Base-by-base conservation (phyloP, 495 filamentous ascomycete genomes). In the Acidomyces sp. region DNA sequence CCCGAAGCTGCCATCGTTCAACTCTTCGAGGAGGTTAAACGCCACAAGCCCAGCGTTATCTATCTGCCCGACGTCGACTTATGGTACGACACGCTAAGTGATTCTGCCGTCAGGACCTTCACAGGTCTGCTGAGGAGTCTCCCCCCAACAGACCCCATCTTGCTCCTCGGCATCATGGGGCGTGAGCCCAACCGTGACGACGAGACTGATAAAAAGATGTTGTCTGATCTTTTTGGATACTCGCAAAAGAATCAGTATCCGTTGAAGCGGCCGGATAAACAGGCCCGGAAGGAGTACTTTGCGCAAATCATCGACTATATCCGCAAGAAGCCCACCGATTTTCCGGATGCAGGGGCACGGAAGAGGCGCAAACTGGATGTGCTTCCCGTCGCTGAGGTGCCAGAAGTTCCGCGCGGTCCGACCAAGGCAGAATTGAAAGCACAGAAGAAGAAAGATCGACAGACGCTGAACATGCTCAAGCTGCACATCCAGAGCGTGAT, bases 31-130 rank as follows among this genome's bases (percentile, higher is more conserved):
- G 90, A 97, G 62, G 83, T 92, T 11, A 83, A 83, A 55, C 75
- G 87, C 28, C 85, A 94, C 50, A 95, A 92, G 60, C 90, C 92
- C 6, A 87, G 85, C 61, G 82, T 97, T 17, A 93, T 97, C 41
- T 96, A 82, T 63, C 80, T 97, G 34, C 90, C 92, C 0, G 77
- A 82, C 47, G 72, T 95, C 45, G 82, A 95, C 33, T 64, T 74
- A 23, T 97, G 92, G 92, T 85, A 80, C 51, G 59, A 67, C 6
- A 85, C 76, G 18, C 61, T 94, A 10, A 63, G 66, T n/a, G 67
- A 67, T 3, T 48, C 73, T 18, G 73, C 78, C 3, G 71, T 93
- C 40, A 76, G 75, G 9, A 86, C 82, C 0, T 94, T 97, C 58
- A 62, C 73, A 35, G 76, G 77, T 15, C 69, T 95, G 48, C 61